Base-by-base conservation (phyloP, 192 early-diverging fungal genomes). In the Backusella tarrabulga region DNA sequence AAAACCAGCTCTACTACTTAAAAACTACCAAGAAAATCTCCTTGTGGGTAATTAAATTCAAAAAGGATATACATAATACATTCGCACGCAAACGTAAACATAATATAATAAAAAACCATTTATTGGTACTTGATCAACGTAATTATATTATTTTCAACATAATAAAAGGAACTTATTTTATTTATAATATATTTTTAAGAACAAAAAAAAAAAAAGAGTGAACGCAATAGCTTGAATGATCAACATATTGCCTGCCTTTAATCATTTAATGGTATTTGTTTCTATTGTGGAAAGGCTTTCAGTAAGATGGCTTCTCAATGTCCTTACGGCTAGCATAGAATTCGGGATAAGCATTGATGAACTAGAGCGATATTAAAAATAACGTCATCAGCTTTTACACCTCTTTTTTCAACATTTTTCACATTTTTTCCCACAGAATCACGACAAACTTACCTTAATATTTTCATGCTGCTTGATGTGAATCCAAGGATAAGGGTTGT, bases 401-500 rank as follows among this genome's bases (percentile, higher is more conserved):
- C 9, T 17, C 7, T 73, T 46, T 35, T 60, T 63, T 29, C 56
- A 63, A 9, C 21, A 63, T 21, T 63, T 63, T 63, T 29, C 56
- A 63, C 26, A 12, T 26, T 26, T 54, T 63, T 63, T 63, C 56
- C 56, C 56, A 63, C 56, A 63, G 56, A 63, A 29, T 2, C 56
- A 63, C 46, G 46, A 50, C n/a, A 12, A 21, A 23, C 38, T 72
- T 75, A 76, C 75, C 75, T 76, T 76, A 15, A 69, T 76, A 63
- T 76, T 76, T 34, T 69, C 34, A 41, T 76, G 66, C 40, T 76
- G 75, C 67, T 76, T 44, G 44, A 76, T 52, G 14, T 69, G 75
- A 32, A 68, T 19, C 75, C 75, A 76, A 42, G 75, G 75, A 50
- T 76, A 76, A n/a, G 75, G 75, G 67, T 76, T 76, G 40, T 68